These are phyloP conservation scores for Exophiala viscosa DNA, from an alignment of 2,329 filamentous ascomycete genomes.

Conservation along the genomic window DNA sequence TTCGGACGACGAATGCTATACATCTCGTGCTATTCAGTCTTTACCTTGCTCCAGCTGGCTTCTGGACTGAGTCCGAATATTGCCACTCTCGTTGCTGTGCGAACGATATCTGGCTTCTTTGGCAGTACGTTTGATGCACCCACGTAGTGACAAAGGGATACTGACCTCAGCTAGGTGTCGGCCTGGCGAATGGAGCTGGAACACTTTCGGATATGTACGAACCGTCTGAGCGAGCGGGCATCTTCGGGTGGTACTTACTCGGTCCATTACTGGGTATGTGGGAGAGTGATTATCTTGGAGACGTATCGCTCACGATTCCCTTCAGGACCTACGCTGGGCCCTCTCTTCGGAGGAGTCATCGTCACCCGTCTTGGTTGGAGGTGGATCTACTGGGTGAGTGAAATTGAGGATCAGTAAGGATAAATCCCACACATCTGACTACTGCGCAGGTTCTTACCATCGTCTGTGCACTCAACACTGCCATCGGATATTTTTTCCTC, in stretches of 20 bases:
- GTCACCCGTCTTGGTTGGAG: slow-evolving; percentile 46
- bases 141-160: background rate
- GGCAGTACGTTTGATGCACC: slow-evolving; percentile 33
- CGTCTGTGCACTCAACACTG: slow-evolving; percentile 48
- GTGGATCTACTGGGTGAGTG: slow-evolving; percentile 48
- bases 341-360: slow-evolving; percentile 44
- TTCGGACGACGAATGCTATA: slow-evolving; percentile 66
- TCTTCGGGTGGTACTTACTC: slow-evolving; percentile 26
- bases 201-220: slow-evolving; percentile 27
- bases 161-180: slow-evolving; percentile 31
- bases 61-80: slow-evolving; percentile 48
- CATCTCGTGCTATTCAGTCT: slow-evolving; percentile 62
- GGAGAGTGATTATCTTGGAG: background rate
- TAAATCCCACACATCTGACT: slow-evolving; percentile 26
- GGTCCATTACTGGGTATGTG: slow-evolving; percentile 19
- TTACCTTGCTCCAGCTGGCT: slow-evolving; percentile 52
- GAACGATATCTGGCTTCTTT: slow-evolving; percentile 49
- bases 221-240: slow-evolving; percentile 21
- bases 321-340: slow-evolving; percentile 21
- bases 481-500: slow-evolving; percentile 55
- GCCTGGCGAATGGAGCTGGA: slow-evolving; percentile 25
- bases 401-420: slow-evolving; percentile 40
- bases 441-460: slow-evolving; percentile 42
- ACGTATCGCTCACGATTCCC: background rate
- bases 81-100: slow-evolving; percentile 41